These are phyloP conservation scores for Coniochaeta pulveracea DNA, from an alignment of 2,329 filamentous ascomycete genomes.

Conservation along the genomic window DNA sequence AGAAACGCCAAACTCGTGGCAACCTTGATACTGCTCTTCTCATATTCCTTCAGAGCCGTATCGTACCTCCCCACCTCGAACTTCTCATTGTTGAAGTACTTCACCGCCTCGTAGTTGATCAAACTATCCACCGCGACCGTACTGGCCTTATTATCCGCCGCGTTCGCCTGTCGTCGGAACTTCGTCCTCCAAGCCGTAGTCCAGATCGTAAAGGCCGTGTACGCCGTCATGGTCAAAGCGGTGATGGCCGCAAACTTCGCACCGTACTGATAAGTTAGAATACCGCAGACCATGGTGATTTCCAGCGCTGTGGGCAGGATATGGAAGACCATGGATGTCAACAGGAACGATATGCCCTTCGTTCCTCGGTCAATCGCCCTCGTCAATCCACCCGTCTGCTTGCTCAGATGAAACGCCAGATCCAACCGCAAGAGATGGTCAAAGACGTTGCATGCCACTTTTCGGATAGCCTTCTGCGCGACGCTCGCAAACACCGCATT, in stretches of 20 bases:
- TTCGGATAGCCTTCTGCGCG: conserved; percentile 89
- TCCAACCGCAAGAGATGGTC: conserved; percentile 81
- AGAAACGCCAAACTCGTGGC: conserved; percentile 86
- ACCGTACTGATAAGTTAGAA: conserved; percentile 93
- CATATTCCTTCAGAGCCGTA: conserved; percentile 72
- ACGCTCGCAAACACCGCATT: conserved; percentile 97
- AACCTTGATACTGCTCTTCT: conserved; percentile 92
- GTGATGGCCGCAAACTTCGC: conserved; percentile 87
- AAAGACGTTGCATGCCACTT: conserved; percentile 86
- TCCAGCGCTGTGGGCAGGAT: conserved; percentile 88
- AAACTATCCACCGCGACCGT: conserved; percentile 93
- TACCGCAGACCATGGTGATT: conserved; percentile 91
- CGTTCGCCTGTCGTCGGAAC: conserved; percentile 89
- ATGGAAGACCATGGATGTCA: conserved; percentile 98
- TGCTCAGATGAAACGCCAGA: conserved; percentile 83
- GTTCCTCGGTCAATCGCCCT: conserved; percentile 92
- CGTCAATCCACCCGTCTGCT: conserved; percentile 90
- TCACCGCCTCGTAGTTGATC: conserved; percentile 98
- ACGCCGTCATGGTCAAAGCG: conserved; percentile 79
- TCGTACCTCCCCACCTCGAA: conserved; percentile 91
- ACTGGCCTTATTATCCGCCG: conserved; percentile 88
- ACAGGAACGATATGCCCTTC: conserved; percentile 93
- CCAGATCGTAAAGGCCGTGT: conserved; percentile 92
- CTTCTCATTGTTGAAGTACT: conserved; percentile 98
- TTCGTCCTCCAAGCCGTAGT: conserved; percentile 97